Conservation (phyloP, 768 basidiomycete genomes). For the Termitomyces sp. region DNA sequence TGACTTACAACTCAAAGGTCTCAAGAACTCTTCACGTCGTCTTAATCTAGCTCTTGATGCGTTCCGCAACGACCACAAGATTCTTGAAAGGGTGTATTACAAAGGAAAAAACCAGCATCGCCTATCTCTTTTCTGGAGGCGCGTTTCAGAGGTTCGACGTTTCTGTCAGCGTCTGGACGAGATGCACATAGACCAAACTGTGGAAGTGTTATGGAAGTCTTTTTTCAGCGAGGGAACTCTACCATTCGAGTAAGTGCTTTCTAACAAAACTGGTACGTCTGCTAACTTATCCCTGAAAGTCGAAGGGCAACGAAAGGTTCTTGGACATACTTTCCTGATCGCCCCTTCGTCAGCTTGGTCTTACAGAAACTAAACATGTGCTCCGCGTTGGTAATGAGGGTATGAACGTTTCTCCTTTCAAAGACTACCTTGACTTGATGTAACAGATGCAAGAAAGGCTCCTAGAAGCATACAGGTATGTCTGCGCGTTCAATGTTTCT, state of each 20-base stretch:
- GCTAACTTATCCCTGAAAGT: conserved; percentile 27
- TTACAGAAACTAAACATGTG: conserved; percentile 32
- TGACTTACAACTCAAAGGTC: conserved; percentile 57
- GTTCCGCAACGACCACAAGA: conserved; percentile 48
- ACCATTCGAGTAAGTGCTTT: conserved; percentile 31
- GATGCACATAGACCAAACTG: conserved; percentile 24
- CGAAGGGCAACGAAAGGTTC: conserved; percentile 51
- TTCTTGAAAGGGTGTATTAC: conserved; percentile 70
- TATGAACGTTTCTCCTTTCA: conserved; percentile 12
- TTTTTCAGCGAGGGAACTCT: conserved; percentile 44
- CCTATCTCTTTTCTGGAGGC: conserved; percentile 66
- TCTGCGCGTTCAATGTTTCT: not conserved
- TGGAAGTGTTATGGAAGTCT: conserved; percentile 40
- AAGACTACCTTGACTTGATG: not conserved
- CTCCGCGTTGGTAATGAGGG: conserved; percentile 43
- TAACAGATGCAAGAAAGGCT: conserved; percentile 14
- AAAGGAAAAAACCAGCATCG: conserved; percentile 81
- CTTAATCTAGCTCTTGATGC: conserved; percentile 41
- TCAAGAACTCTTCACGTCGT: conserved; percentile 52
- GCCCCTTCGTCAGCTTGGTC: conserved; percentile 27
- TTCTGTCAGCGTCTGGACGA: conserved; percentile 37
- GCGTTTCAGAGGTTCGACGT: conserved; percentile 57
- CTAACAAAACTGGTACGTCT: not conserved
- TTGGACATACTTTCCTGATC: conserved; percentile 61
- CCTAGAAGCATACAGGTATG: conserved; percentile 50